Evolutionary conservation across 768 basidiomycete species (phyloP), one percentile per base, ranked within the genome.

Genomic region (Hygrocybe punicea): DNA sequence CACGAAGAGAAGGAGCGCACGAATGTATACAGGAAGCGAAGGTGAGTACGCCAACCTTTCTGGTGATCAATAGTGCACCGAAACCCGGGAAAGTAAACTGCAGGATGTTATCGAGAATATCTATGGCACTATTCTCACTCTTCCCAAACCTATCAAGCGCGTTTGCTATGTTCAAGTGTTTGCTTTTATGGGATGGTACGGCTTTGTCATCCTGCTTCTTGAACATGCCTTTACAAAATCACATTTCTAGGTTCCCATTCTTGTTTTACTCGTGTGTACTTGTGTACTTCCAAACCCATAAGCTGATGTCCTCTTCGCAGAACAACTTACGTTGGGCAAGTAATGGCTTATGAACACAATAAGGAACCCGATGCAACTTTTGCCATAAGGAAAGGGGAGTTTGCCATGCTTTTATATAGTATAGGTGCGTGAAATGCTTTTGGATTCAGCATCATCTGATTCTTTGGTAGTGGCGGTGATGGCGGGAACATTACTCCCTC

Each of bases 121-220:
- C 42, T 82, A 83, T 61, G 77, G 69, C 29, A 87, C 94, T 4
- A 76, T 92, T 9, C 66, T 81, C 42, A 85, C 84, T 48, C 81
- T 98, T 45, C 95, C 95, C 0, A 84, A 81, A 60, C 87, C 93
- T 11, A 86, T 98, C 44, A 84, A 85, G 50, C 82, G 91, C 24
- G 95, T 98, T 10, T 98, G 95, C 69, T 85, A 87, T 65, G 94
- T 97, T 3, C 95, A 98, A 66, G 72, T 98, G 16, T 95, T 92
- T 67, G 94, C 95, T 2, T 98, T 96, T 69, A 96, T 96, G 92
- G 93, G 92, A 62, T 98, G 95, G 91, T 88, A 63, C 25, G 84
- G 36, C 19, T 8, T 54, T 42, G 23, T 44, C 42, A 44, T 46
- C 40, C 48, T 44, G 21, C 9, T 25, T 16, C 33, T 48, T 6